Evolutionary conservation across 306 rosid species (phyloP), one percentile per base, ranked within the genome.

Genomic region (Notholithocarpus densiflorus): DNA sequence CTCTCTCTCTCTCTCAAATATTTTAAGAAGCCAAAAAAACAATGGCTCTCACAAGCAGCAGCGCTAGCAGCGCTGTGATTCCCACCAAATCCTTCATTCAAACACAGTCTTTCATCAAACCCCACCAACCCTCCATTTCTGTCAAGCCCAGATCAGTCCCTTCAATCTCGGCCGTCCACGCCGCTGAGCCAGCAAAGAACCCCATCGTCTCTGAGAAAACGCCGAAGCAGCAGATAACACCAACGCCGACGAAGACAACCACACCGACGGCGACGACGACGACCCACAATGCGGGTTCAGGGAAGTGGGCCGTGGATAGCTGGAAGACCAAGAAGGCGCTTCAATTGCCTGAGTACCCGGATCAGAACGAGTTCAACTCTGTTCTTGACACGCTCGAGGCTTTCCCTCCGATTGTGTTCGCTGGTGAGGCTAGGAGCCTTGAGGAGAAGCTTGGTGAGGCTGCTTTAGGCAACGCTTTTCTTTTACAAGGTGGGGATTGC

Each of bases 371-470:
- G 17, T 87, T 95, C 1, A 87, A 93, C 0, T 72, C 94, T 53
- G 99, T 95, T 29, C 94, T 95, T 8, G 55, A 29, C 24, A 95
- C 99, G 5, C 81, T 95, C 31, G 99, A 95, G 0, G 87, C 89
- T 14, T 95, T 95, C 84, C 99, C 99, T 7, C 99, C 99, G 13
- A 91, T 95, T 43, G 99, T 95, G 21, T 95, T 95, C 75, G 97
- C 99, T 5, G 99, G 99, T 0, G 99, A 95, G 83, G 99, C 99
- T 0, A 72, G 99, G 77, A 91, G 83, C 27, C 62, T 95, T 55
- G 99, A 95, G 79, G 99, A 95, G 55, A 88, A 83, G 1, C 77
- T 93, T 1, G 97, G 81, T 0, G 91, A 95, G 72, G 98, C 98
- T 6, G 93, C 98, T 15, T 20, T 90, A 89, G 98, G 98, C 7